Evolutionary conservation across 371 early-diverging fungal species (phyloP), one percentile per base, ranked within the genome.

Genomic region (Mucor sp.): DNA sequence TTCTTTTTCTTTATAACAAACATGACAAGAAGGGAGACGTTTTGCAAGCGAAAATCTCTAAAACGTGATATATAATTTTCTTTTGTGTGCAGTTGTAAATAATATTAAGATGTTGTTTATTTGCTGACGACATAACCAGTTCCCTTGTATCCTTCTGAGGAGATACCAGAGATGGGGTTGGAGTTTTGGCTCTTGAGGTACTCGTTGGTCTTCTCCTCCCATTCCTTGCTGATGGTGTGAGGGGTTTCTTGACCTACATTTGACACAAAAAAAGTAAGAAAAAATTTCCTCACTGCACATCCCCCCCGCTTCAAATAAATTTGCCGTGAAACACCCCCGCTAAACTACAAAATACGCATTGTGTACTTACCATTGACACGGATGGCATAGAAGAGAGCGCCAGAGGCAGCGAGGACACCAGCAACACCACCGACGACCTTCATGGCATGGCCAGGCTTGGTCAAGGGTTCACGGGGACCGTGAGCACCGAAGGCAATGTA

Each of bases 401-500:
- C 70, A 47, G 89, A 80, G 57, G 87, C 69, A 17, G 70, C 87
- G 55, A 93, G 62, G 59, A 92, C 86, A 72, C 71, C 85, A n/a
- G 72, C 60, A 58, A 91, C 82, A 80, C 94, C 95, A 61, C 75
- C 74, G 66, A 87, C 11, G 37, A 97, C 92, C 85, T 93, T 94
- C 71, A 79, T 67, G 67, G 75, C 79, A 74, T 94, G 86, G 64
- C 90, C 89, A 56, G 95, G 91, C 79, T 92, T 87, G 58, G 80
- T 80, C 57, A 87, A 75, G 32, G 93, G 93, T 71, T 90, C 89
- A 74, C 98, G 95, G 65, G 93, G 91, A 78, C 94, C 96, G 85
- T 97, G 94, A 55, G 93, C 86, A 64, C 98, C 98, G 78, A 95
- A 98, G 55, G 97, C 94, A 72, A 97, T 91, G 82, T 90, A 97